A percentile compares a stretch with the other conserved stretches of the same genome.
phyloP scores from a whole-genome alignment of 148 eudicot species.

The Rhododendron ferrugineum region DNA sequence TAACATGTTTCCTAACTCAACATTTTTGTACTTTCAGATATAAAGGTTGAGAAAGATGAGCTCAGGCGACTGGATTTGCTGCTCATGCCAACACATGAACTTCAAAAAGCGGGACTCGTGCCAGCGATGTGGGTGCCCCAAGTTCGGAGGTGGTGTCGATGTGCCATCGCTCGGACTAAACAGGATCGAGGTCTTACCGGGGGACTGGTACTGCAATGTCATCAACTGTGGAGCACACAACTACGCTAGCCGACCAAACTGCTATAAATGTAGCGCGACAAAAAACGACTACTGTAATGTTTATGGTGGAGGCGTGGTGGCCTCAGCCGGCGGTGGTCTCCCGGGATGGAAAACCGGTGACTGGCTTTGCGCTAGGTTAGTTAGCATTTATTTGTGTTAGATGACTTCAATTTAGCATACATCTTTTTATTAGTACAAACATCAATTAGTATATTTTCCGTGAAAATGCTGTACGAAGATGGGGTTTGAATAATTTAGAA shows the following conservation, averaged over 20 bases:
- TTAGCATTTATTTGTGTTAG: neutral
- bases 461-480: too few relatives aligned
- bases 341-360: slow-evolving; percentile 94
- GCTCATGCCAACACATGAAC: slow-evolving; percentile 68
- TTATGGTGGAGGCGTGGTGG: slow-evolving; percentile 30
- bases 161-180: slow-evolving; percentile 23
- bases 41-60: slow-evolving; percentile 31
- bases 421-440: too few relatives aligned
- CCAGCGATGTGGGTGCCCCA: slow-evolving; percentile 54
- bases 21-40: neutral
- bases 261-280: slow-evolving; percentile 45
- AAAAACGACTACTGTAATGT: slow-evolving; percentile 22
- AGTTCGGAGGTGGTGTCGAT: slow-evolving; percentile 25
- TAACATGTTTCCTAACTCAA: too few relatives aligned
- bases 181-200: slow-evolving; percentile 46
- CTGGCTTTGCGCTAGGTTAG: slow-evolving; percentile 72
- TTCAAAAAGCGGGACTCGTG: slow-evolving; percentile 61
- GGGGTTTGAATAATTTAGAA: neutral
- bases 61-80: slow-evolving; percentile 87
- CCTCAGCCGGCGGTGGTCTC: slow-evolving; percentile 27
- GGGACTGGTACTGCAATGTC: slow-evolving; percentile 82
- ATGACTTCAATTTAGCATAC: neutral
- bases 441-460: too few relatives aligned
- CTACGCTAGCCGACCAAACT: slow-evolving; percentile 68
- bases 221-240: slow-evolving; percentile 74